phyloP scores from a whole-genome alignment of 495 filamentous ascomycete genomes.

The Talaromyces nanjingensis region DNA sequence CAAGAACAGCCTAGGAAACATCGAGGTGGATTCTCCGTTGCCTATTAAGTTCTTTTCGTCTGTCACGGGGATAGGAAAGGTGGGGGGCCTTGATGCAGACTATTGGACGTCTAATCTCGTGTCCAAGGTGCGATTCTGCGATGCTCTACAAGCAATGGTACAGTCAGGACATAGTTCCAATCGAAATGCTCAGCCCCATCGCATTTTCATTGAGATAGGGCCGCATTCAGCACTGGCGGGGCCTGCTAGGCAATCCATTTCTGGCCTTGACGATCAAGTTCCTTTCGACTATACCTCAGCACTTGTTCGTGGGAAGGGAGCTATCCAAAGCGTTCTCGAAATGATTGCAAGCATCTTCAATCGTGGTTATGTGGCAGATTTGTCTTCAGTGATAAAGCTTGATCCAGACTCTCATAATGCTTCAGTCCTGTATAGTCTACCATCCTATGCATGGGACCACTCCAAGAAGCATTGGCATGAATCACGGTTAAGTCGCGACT shows the following conservation, averaged over 20 bases:
- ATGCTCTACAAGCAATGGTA: conserved; percentile 19
- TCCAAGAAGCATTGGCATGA: conserved; percentile 24
- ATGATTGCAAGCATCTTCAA: not conserved
- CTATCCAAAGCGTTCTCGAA: conserved; percentile 11
- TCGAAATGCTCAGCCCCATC: conserved; percentile 12
- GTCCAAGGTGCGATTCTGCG: conserved; percentile 29
- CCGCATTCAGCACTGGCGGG: conserved; percentile 39
- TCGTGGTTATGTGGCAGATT: conserved; percentile 4
- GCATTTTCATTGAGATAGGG: conserved; percentile 46
- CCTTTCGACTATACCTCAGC: conserved; percentile 19
- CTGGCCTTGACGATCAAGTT: conserved; percentile 19
- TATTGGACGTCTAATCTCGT: conserved; percentile 39
- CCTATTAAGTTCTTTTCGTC: conserved; percentile 25
- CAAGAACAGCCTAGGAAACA: not conserved
- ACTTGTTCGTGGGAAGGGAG: conserved; percentile 18
- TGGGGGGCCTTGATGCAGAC: conserved; percentile 14
- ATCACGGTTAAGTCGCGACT: conserved; percentile 8
- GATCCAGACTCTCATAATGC: not conserved
- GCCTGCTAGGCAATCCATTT: conserved; percentile 24
- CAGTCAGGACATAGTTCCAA: conserved; percentile 7
- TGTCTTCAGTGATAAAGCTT: not conserved
- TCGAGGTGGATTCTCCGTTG: not conserved
- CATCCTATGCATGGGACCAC: conserved; percentile 18
- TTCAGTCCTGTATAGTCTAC: conserved; percentile 10
- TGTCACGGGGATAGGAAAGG: conserved; percentile 23